Evolutionary conservation across 1,284 basidiomycete genomes (phyloP).

Genomic region (Veloboletus limbatus): DNA sequence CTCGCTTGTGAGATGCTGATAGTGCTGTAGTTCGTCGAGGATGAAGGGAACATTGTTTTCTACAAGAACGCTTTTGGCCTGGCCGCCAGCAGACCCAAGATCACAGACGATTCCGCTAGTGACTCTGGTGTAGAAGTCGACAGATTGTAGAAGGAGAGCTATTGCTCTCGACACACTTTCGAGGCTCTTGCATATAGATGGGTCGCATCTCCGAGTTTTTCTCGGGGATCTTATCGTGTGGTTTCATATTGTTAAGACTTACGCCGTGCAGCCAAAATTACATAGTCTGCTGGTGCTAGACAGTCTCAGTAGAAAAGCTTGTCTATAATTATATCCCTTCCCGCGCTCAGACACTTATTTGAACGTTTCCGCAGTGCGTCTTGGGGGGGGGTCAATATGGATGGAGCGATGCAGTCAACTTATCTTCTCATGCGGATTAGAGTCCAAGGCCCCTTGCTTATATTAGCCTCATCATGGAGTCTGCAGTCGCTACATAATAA

Average conservation of each 20-base stretch:
- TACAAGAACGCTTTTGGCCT: constrained; percentile 87
- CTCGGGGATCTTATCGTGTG: not conserved
- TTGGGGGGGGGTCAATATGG: too few relatives aligned
- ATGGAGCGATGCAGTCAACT: too few relatives aligned
- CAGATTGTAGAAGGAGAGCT: constrained; percentile 24
- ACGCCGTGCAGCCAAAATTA: not conserved
- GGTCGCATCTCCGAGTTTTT: too few relatives aligned
- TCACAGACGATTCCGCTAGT: constrained; percentile 60
- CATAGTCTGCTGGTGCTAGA: not conserved
- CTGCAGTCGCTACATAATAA: too few relatives aligned
- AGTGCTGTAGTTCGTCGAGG: constrained; percentile 76
- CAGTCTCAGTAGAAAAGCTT: not conserved
- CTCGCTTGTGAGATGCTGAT: constrained; percentile 15
- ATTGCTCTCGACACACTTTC: constrained; percentile 5
- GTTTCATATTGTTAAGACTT: not conserved
- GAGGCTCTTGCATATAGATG: constrained; percentile 11
- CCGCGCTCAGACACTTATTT: too few relatives aligned
- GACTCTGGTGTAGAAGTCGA: constrained; percentile 87
- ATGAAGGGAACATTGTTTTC: constrained; percentile 88
- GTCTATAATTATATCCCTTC: not conserved
- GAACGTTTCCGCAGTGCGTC: too few relatives aligned
- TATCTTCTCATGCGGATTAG: too few relatives aligned
- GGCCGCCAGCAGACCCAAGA: constrained; percentile 65
- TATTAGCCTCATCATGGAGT: too few relatives aligned
- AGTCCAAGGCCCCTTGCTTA: too few relatives aligned